Conservation (phyloP, 768 basidiomycete species). For the Dacryopinax primogenitus region DNA sequence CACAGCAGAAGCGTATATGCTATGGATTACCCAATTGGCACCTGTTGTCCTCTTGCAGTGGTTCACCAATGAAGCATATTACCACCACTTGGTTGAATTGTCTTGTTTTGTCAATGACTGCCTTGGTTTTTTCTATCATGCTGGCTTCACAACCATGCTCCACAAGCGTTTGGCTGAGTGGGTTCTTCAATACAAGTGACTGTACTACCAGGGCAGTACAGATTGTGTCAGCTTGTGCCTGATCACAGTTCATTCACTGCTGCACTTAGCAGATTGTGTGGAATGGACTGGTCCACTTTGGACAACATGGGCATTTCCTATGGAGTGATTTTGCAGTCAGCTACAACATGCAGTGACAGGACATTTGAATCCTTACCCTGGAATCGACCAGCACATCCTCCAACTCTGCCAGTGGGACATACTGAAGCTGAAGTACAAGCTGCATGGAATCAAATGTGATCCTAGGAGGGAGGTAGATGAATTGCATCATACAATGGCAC, state of each 20-base stretch:
- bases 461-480: neutral
- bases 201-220: neutral
- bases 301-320: conserved; percentile 28
- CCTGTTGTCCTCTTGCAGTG: conserved; percentile 8
- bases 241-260: conserved; percentile 27
- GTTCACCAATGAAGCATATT: neutral
- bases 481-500: neutral
- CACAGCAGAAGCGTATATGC: conserved; percentile 10
- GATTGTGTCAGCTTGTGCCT: conserved; percentile 19
- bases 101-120: conserved; percentile 1
- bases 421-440: neutral
- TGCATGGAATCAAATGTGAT: neutral
- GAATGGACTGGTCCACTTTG: conserved; percentile 27
- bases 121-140: neutral
- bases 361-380: conserved; percentile 23
- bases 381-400: conserved; percentile 20
- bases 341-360: conserved; percentile 22
- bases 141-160: neutral
- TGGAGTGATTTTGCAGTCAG: conserved; percentile 29
- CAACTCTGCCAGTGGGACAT: neutral
- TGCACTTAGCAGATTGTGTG: conserved; percentile 28
- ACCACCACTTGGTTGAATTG: neutral
- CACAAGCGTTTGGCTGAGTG: conserved; percentile 7
- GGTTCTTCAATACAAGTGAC: conserved; percentile 26
- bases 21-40: conserved; percentile 13